Evolutionary conservation across 345 rosid genomes (phyloP), one percentile per base, ranked within the genome.

Genomic region (Gossypium sturtianum): DNA sequence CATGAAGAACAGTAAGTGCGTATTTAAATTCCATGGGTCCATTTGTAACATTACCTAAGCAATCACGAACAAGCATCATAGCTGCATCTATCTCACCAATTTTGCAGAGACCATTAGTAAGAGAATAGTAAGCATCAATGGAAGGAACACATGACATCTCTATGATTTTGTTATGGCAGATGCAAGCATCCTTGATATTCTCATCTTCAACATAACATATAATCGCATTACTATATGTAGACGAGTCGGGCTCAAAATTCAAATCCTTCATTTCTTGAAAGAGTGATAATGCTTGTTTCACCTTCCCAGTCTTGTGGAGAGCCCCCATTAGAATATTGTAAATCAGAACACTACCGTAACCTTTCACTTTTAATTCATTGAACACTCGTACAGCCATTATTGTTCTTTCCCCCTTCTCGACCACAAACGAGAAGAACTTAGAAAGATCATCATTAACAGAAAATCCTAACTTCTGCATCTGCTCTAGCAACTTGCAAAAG

Each of bases 1-100:
- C 84, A 76, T 89, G 97, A 41, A 88, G 79, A 71, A 91, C 44
- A 1, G 83, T 74, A 56, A 94, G 86, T 38, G 84, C 76, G 52
- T 94, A 94, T 83, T 89, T 94, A 78, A 94, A 94, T 73, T 83
- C 93, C 87, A 82, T 75, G 2, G 98, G 98, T 65, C 95, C 93
- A 76, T 75, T 91, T 16, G 84, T 63, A 77, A 89, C 82, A 71
- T 80, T 92, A 20, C 88, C 93, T 19, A 94, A 79, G 88, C 98
- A 94, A 53, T 92, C 97, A 43, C 93, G 89, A 56, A 92, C 91
- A 48, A 94, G 85, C 89, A 89, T 82, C 91, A 91, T 88, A 61
- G 88, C 87, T 1, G 87, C 91, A 80, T 94, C 97, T 7, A 89
- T 89, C 85, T 92, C 98, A 76, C 98, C 93, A 23, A 86, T 83